A percentile compares a stretch with the other conserved stretches of the same genome.
Evolutionary conservation across 2,329 filamentous ascomycete genomes (phyloP).

Genomic region (Exophiala sideris): DNA sequence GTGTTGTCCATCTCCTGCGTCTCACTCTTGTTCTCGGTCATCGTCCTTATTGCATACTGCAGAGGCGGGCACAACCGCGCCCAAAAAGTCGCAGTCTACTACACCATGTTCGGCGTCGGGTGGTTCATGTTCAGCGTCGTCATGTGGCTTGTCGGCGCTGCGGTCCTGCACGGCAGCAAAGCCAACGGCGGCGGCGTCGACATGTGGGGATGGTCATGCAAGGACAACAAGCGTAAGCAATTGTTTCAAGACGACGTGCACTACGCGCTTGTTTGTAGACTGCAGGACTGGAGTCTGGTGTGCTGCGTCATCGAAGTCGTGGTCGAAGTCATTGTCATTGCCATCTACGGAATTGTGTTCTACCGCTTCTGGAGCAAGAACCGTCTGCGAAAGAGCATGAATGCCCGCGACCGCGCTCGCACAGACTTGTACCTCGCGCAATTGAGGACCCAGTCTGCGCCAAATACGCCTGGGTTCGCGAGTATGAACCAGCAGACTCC

Average conservation of each 20-base stretch:
- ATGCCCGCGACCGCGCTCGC: slow-evolving; percentile 86
- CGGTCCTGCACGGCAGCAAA: slow-evolving; percentile 74
- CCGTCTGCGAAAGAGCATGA: slow-evolving; percentile 94
- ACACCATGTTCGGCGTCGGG: slow-evolving; percentile 86
- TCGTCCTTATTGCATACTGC: slow-evolving; percentile 82
- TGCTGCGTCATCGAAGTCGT: slow-evolving; percentile 97
- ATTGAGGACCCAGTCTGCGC: slow-evolving; percentile 77
- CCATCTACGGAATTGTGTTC: slow-evolving; percentile 91
- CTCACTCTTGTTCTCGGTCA: slow-evolving; percentile 73
- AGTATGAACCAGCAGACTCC: slow-evolving; percentile 50
- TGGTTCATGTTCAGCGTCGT: slow-evolving; percentile 92
- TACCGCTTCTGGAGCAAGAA: slow-evolving; percentile 98
- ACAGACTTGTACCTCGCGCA: slow-evolving; percentile 91
- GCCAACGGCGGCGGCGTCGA: slow-evolving; percentile 74
- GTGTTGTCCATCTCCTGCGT: slow-evolving; percentile 75
- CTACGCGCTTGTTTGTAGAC: slow-evolving; percentile 86
- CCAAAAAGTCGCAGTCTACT: slow-evolving; percentile 92
- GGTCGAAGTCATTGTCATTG: slow-evolving; percentile 84
- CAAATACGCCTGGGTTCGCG: slow-evolving; percentile 88
- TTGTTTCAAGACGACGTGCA: slow-evolving; percentile 77
- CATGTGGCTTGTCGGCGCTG: slow-evolving; percentile 87
- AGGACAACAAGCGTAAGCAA: slow-evolving; percentile 75
- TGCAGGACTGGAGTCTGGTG: slow-evolving; percentile 92
- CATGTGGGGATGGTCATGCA: slow-evolving; percentile 98
- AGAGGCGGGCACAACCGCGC: slow-evolving; percentile 82